A percentile compares a stretch with the other conserved stretches of the same genome.
phyloP scores from a whole-genome alignment of 177 flowering plant species.

The Vitis hybrid region DNA sequence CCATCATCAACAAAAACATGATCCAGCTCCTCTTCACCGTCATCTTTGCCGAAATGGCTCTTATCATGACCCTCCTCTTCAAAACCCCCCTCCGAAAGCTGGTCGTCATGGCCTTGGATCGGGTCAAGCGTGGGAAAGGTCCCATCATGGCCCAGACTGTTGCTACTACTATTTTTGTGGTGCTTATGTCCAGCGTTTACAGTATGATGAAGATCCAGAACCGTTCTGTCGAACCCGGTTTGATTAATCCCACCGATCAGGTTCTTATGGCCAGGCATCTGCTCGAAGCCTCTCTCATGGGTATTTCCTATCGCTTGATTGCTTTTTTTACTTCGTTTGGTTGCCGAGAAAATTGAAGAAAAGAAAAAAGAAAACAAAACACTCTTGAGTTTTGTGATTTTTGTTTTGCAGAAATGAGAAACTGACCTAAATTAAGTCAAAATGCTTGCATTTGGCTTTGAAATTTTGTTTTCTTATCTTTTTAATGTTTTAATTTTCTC shows the following conservation, averaged over 20 bases:
- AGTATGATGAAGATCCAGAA: slow-evolving; percentile 32
- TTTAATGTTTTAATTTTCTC: too few species aligned
- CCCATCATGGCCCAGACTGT: slow-evolving; percentile 48
- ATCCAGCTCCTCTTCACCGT: slow-evolving; percentile 35
- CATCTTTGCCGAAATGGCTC: slow-evolving; percentile 31
- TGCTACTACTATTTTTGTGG: slow-evolving; percentile 34
- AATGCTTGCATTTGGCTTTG: too few species aligned
- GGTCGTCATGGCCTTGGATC: slow-evolving; percentile 41
- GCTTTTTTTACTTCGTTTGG: background rate
- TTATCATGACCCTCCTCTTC: slow-evolving; percentile 38
- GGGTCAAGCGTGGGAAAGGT: slow-evolving; percentile 51
- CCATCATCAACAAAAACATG: slow-evolving; percentile 19
- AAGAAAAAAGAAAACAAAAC: too few species aligned
- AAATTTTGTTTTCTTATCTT: too few species aligned
- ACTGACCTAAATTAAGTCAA: too few species aligned
- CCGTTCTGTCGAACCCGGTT: slow-evolving; percentile 30
- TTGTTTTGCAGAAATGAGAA: too few species aligned
- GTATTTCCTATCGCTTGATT: slow-evolving; percentile 25
- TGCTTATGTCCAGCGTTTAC: slow-evolving; percentile 35
- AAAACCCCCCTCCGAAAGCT: slow-evolving; percentile 52
- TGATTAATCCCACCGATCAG: slow-evolving; percentile 49
- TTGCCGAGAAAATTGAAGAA: background rate
- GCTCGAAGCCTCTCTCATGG: slow-evolving; percentile 70
- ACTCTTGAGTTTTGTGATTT: too few species aligned
- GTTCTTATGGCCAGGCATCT: slow-evolving; percentile 35